Conservation (phyloP, 805 yeast genomes). For the Tetrapisispora namnaoensis region DNA sequence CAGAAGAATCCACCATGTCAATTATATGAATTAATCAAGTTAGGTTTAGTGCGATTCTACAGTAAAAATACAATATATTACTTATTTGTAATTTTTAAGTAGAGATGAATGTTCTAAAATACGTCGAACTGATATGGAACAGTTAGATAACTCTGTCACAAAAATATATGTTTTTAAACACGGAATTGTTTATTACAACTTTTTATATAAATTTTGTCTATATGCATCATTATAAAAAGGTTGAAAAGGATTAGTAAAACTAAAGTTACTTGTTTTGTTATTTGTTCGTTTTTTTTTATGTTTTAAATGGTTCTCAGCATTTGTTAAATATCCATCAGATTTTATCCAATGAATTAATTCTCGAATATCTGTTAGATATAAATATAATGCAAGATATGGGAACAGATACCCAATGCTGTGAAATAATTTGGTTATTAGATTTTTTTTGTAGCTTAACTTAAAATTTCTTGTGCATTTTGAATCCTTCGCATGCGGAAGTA, state of each 20-base stretch:
- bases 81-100: too few relatives aligned
- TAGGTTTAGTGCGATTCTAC: too few relatives aligned
- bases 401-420: background rate
- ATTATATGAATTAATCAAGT: too few relatives aligned
- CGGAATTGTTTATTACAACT: slow-evolving; percentile 1
- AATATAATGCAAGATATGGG: background rate
- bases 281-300: background rate
- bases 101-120: too few relatives aligned
- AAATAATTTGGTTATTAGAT: background rate
- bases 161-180: background rate
- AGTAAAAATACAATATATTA: too few relatives aligned
- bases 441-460: background rate
- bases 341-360: background rate
- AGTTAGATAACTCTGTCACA: background rate
- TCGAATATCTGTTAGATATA: background rate
- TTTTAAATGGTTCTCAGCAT: background rate
- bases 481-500: background rate
- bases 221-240: slow-evolving; percentile 1
- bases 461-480: background rate
- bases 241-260: background rate
- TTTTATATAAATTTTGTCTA: slow-evolving; percentile 3
- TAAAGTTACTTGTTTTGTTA: background rate
- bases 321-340: background rate
- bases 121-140: too few relatives aligned
- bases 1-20: background rate